A percentile compares a stretch with the other conserved stretches of the same genome.
Evolutionary conservation across 2,329 filamentous ascomycete genomes (phyloP).

Genomic region (Ceratocystis variospora): DNA sequence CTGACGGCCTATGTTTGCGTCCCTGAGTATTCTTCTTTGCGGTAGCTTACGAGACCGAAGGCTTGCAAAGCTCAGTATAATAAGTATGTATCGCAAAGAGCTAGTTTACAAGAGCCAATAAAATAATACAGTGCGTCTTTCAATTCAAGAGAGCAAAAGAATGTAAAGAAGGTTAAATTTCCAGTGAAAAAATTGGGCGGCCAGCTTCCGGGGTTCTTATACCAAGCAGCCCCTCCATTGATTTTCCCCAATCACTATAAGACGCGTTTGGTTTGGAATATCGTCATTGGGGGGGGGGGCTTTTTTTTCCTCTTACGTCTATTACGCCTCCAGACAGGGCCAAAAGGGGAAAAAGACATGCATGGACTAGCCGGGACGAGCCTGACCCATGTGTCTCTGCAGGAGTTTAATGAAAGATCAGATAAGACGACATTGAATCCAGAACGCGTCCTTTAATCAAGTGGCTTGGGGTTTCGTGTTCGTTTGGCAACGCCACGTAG

Average conservation of each 20-base stretch:
- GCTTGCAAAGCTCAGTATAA: neutral
- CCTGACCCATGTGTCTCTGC: neutral
- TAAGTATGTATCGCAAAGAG: slow-evolving; percentile 4
- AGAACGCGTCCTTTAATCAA: neutral
- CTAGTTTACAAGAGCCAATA: neutral
- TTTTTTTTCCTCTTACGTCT: neutral
- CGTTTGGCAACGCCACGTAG: neutral
- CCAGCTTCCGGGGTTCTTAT: slow-evolving; percentile 7
- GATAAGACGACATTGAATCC: neutral
- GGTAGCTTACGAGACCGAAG: neutral
- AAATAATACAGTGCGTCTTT: neutral
- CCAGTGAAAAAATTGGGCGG: neutral
- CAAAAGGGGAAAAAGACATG: neutral
- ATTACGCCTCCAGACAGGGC: neutral
- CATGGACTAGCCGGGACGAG: neutral
- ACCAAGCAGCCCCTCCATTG: neutral
- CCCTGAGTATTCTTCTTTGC: neutral
- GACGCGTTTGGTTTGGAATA: neutral
- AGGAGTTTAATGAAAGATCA: slow-evolving; percentile 6
- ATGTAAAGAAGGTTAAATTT: neutral
- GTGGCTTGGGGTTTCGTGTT: neutral
- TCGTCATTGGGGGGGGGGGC: slow-evolving; percentile 3
- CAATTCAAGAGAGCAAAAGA: neutral
- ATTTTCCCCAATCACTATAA: neutral
- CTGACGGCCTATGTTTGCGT: neutral